Evolutionary conservation across 768 basidiomycete species (phyloP).

Genomic region (Crepidotus variabilis): DNA sequence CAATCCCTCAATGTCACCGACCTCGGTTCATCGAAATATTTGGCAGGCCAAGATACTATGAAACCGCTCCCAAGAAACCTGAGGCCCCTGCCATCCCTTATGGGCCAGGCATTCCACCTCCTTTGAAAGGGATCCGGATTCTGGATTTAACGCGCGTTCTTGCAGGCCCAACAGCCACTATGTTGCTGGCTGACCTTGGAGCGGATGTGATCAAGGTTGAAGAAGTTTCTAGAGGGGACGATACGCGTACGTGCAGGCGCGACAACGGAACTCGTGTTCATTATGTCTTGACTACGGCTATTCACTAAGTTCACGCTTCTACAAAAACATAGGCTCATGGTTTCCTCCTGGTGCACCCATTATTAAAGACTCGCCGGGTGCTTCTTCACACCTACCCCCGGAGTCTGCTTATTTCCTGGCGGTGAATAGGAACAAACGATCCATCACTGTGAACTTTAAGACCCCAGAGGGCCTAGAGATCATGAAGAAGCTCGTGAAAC

Average conservation of each 20-base stretch:
- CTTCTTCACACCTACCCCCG: conserved; percentile 66
- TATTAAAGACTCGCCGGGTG: conserved; percentile 42
- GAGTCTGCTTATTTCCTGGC: conserved; percentile 94
- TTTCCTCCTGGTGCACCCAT: conserved; percentile 56
- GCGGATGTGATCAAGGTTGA: conserved; percentile 95
- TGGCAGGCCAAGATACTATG: background rate
- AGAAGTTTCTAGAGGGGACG: conserved; percentile 77
- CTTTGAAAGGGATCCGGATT: conserved; percentile 76
- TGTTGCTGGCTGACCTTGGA: conserved; percentile 89
- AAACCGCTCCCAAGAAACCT: background rate
- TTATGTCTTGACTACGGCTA: background rate
- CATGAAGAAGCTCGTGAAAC: conserved; percentile 61
- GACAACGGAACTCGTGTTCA: background rate
- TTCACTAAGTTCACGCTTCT: no score
- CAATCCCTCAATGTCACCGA: background rate
- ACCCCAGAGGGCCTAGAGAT: conserved; percentile 71
- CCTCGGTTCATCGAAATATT: background rate
- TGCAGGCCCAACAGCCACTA: conserved; percentile 89
- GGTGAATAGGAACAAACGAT: conserved; percentile 85
- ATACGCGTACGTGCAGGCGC: conserved; percentile 60
- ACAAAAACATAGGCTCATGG: conserved; percentile 50
- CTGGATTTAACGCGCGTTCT: conserved; percentile 88
- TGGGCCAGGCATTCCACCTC: conserved; percentile 63
- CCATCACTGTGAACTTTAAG: conserved; percentile 89
- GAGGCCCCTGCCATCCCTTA: conserved; percentile 21